Evolutionary conservation across 2,329 filamentous ascomycete genomes (phyloP), one percentile per base, ranked within the genome.

Genomic region (Coniella vitis): DNA sequence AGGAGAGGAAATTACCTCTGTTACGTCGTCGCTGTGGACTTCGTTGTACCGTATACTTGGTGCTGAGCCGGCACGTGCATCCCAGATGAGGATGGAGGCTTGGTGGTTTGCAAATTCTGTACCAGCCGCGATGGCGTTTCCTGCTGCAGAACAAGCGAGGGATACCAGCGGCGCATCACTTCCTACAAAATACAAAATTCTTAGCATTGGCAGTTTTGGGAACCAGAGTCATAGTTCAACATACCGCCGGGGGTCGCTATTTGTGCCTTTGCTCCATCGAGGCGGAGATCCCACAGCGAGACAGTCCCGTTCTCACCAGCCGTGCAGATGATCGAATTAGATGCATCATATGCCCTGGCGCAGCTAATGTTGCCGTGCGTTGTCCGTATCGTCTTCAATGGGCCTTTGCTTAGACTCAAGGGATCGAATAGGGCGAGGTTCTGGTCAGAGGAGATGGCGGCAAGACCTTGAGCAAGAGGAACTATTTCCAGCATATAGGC

Each of bases 301-400:
- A 89, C 75, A 8, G 72, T 69, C 7, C 87, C 86, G 60, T 90
- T 83, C 62, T 85, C 78, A 40, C 87, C 87, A 0, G 84, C 79
- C 0, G 86, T 90, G 51, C 78, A 79, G 5, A 89, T 70, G 17
- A 83, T 61, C 4, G 73, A 74, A 22, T 71, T 72, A 17, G 64
- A 65, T 4, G 65, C 67, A 51, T 79, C 77, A 40, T 79, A 75
- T 1, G 75, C 69, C 45, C 75, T 73, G 25, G 87, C 68, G 53
- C 78, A 80, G 13, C 81, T 83, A 56, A 88, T 68, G 53, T 84
- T 84, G 4, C 75, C 72, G 55, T 86, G 81, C 29, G 73, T 69
- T 9, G 75, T 77, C 32, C 63, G 61, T 41, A 79, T 66, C 8
- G 67, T 67, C 44, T 70, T 69, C 21, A 74, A 56, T 3, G 77